Conservation (phyloP, 2,329 filamentous ascomycete species). For the Lomentospora prolificans region DNA sequence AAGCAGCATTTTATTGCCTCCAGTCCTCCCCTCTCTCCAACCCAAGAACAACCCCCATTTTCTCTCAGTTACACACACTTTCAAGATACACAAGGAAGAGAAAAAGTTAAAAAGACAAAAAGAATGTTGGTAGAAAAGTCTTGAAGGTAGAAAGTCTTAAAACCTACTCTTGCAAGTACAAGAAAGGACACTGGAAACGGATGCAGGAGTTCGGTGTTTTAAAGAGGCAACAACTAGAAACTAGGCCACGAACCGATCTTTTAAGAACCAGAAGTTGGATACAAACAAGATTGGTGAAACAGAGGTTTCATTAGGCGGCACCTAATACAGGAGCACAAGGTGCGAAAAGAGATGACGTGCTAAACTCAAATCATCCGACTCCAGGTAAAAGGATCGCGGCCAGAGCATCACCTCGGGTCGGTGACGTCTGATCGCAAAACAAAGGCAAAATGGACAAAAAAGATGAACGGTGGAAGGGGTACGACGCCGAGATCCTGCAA, state of each 20-base stretch:
- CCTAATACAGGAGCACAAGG: background rate
- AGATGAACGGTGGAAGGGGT: background rate
- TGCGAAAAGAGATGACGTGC: background rate
- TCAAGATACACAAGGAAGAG: background rate
- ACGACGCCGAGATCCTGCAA: background rate
- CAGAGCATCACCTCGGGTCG: too few relatives aligned
- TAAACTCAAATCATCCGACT: slow-evolving; percentile 1
- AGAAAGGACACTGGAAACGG: too few relatives aligned
- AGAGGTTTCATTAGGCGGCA: background rate
- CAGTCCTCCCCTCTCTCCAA: background rate
- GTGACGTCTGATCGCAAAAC: too few relatives aligned
- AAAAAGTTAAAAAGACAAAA: background rate
- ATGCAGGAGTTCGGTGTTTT: too few relatives aligned
- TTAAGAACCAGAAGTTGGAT: background rate
- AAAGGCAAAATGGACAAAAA: slow-evolving; percentile 2
- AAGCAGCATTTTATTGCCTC: background rate
- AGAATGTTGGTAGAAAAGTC: background rate
- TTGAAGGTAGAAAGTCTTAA: background rate
- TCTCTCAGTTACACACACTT: background rate
- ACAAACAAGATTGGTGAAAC: background rate
- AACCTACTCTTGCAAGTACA: too few relatives aligned
- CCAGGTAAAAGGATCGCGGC: slow-evolving; percentile 2
- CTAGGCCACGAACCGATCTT: too few relatives aligned
- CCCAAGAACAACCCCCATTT: background rate
- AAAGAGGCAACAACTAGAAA: too few relatives aligned